Evolutionary conservation across 495 filamentous ascomycete genomes (phyloP).

Genomic region (Penicillium bialowiezense): DNA sequence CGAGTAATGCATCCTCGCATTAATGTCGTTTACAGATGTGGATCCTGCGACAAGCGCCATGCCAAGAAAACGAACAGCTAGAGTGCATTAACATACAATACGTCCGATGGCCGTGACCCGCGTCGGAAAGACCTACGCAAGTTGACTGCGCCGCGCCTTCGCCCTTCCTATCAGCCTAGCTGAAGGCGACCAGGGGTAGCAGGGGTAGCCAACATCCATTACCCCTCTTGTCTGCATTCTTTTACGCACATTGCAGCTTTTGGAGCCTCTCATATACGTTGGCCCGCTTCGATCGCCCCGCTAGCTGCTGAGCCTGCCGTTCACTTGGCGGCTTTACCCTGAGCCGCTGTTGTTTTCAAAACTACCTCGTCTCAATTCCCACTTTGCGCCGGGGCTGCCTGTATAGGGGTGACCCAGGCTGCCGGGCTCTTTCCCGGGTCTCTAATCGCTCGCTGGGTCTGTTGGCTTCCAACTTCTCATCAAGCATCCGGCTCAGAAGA

Average conservation of each 20-base stretch:
- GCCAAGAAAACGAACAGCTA: conserved; percentile 36
- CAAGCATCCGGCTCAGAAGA: conserved; percentile 14
- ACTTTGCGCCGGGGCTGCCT: conserved; percentile 20
- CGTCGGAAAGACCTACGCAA: conserved; percentile 20
- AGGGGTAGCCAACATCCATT: conserved; percentile 2
- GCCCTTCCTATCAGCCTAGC: conserved; percentile 4
- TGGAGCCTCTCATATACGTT: conserved; percentile 12
- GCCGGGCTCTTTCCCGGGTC: conserved; percentile 28
- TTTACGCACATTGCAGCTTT: conserved; percentile 16
- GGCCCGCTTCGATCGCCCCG: conserved; percentile 4
- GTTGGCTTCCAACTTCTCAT: conserved; percentile 13
- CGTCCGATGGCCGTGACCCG: conserved; percentile 17
- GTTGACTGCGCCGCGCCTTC: conserved; percentile 31
- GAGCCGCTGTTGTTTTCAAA: conserved; percentile 13
- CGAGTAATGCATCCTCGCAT: neutral
- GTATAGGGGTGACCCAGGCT: conserved; percentile 33
- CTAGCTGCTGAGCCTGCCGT: conserved; percentile 13
- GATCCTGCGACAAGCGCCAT: conserved; percentile 35
- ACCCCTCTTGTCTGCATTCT: conserved; percentile 14
- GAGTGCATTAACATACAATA: conserved; percentile 17
- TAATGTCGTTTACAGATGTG: neutral
- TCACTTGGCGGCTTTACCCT: neutral
- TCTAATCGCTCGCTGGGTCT: conserved; percentile 15
- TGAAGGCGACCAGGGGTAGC: conserved; percentile 10
- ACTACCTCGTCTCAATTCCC: conserved; percentile 10